These are phyloP conservation scores for Penicillium vulpinum DNA, from an alignment of 2,329 filamentous ascomycete species.

Conservation along the genomic window DNA sequence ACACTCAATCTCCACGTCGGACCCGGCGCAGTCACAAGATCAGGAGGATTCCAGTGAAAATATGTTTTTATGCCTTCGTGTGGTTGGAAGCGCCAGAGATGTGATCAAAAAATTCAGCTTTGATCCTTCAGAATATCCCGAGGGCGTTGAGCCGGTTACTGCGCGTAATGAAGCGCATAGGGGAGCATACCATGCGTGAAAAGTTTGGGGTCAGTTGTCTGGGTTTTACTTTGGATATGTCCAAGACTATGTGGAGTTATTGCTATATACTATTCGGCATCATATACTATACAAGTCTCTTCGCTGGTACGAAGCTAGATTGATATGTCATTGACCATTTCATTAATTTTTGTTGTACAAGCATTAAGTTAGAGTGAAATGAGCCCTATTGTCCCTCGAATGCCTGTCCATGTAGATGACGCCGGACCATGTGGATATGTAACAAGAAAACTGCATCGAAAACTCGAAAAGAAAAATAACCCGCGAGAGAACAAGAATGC, in stretches of 20 bases:
- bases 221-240: background rate
- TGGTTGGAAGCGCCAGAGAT: slow-evolving; percentile 36
- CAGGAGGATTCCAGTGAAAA: slow-evolving; percentile 25
- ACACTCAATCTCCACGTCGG: slow-evolving; percentile 5
- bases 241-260: background rate
- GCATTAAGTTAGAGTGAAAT: slow-evolving; percentile 2
- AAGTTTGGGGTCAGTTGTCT: background rate
- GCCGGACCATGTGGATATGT: slow-evolving; percentile 17
- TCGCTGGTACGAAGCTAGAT: slow-evolving; percentile 1
- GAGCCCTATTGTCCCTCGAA: slow-evolving; percentile 11
- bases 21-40: background rate
- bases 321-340: slow-evolving; percentile 18
- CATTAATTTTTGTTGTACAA: slow-evolving; percentile 22
- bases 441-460: slow-evolving; percentile 6
- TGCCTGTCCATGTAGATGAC: slow-evolving; percentile 20
- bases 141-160: slow-evolving; percentile 17
- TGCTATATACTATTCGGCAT: background rate
- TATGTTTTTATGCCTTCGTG: slow-evolving; percentile 36
- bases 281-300: background rate
- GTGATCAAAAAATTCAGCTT: slow-evolving; percentile 40
- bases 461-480: background rate
- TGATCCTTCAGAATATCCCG: slow-evolving; percentile 36
- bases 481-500: background rate
- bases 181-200: background rate
- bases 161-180: background rate